These are phyloP conservation scores for Nasturtium officinale DNA, from an alignment of 345 rosid species.

Conservation along the genomic window DNA sequence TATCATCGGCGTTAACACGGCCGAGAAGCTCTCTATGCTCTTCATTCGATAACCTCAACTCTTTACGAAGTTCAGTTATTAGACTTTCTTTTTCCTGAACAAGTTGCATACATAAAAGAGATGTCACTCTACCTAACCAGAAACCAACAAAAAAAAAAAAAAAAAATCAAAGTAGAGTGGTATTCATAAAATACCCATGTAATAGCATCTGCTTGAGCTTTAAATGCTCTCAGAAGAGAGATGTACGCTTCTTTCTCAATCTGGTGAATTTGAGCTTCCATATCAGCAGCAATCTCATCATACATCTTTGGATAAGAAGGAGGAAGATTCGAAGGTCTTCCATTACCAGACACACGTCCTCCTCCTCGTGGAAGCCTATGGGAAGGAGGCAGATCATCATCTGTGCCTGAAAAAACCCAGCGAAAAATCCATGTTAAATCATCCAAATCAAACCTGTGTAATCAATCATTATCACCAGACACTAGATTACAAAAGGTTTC, in stretches of 20 bases:
- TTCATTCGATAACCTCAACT: constrained; percentile 77
- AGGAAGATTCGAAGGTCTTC: constrained; percentile 56
- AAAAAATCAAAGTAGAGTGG: constrained; percentile 23
- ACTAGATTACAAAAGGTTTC: neutral
- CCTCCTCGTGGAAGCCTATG: constrained; percentile 66
- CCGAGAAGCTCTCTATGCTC: constrained; percentile 88
- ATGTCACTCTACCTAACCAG: constrained; percentile 44
- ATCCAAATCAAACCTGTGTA: neutral
- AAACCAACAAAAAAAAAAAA: constrained; percentile 35
- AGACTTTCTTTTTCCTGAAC: constrained; percentile 86
- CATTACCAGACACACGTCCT: constrained; percentile 65
- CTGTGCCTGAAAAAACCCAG: constrained; percentile 62
- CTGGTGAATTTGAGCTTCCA: constrained; percentile 88
- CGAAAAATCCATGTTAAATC: neutral
- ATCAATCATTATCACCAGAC: constrained; percentile 3
- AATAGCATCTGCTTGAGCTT: constrained; percentile 95
- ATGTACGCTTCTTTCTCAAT: constrained; percentile 88
- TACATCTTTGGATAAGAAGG: constrained; percentile 66
- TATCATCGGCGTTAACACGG: constrained; percentile 74
- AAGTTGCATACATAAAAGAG: constrained; percentile 43
- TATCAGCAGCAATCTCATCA: constrained; percentile 62
- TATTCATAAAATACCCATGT: constrained; percentile 68
- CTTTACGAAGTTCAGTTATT: constrained; percentile 84
- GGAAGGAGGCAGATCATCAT: constrained; percentile 83
- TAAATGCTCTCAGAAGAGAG: constrained; percentile 82